Evolutionary conservation across 2,329 filamentous ascomycete species (phyloP).

Genomic region (Apiospora arundinis): DNA sequence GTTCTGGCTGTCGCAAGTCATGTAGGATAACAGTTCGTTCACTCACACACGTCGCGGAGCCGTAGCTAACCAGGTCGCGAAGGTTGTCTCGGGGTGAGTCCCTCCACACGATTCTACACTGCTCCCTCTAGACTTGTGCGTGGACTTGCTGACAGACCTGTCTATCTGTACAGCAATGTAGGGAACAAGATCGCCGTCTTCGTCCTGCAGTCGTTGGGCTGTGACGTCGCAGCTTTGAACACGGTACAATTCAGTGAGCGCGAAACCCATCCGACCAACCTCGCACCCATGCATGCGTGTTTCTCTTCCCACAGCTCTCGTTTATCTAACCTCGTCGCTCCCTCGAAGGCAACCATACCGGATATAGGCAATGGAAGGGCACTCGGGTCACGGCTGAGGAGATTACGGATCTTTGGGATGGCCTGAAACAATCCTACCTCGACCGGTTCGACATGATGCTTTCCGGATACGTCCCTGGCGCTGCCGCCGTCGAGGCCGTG

Average conservation of each 20-base stretch:
- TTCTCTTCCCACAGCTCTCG: neutral
- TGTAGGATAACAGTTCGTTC: constrained; percentile 58
- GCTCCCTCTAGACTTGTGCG: constrained; percentile 3
- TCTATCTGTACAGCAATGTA: constrained; percentile 72
- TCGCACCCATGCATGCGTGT: neutral
- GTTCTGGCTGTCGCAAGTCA: constrained; percentile 93
- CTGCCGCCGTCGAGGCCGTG: constrained; percentile 81
- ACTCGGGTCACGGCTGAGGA: constrained; percentile 82
- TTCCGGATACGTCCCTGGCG: constrained; percentile 92
- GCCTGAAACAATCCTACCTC: constrained; percentile 82
- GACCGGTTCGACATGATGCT: constrained; percentile 94
- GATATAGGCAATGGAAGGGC: constrained; percentile 87
- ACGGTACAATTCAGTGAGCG: constrained; percentile 94
- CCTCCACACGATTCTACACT: constrained; percentile 1
- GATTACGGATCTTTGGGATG: constrained; percentile 83
- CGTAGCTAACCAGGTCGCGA: constrained; percentile 42
- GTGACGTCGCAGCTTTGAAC: constrained; percentile 92
- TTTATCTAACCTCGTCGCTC: constrained; percentile 24
- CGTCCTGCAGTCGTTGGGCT: constrained; percentile 90
- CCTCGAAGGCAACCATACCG: constrained; percentile 87
- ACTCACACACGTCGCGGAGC: constrained; percentile 30
- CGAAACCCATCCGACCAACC: neutral
- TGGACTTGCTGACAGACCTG: constrained; percentile 26
- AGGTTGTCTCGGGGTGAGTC: constrained; percentile 79
- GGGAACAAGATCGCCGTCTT: constrained; percentile 98